Evolutionary conservation across 202 grass and related monocot genomes (phyloP), one percentile per base, ranked within the genome.

Genomic region (Setaria viridis): DNA sequence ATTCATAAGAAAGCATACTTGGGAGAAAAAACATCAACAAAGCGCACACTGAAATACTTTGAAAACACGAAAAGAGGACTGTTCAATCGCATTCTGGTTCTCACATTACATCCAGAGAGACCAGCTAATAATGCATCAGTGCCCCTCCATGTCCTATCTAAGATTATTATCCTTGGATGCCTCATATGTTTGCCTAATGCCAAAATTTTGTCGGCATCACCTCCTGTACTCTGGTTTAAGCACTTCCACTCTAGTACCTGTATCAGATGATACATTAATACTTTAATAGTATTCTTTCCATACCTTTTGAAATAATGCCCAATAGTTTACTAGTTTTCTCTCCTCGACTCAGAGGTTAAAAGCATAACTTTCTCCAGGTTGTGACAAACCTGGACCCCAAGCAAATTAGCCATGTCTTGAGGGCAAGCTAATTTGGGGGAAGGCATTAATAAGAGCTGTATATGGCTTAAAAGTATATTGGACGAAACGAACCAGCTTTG

Each of bases 111-210:
- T 82, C 42, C 34, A 81, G 21, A 70, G 66, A 58, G 37, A 29
- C 35, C 79, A 71, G 14, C 35, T 33, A 46, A 41, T 72, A 80
- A 53, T 41, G 46, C 76, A 63, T 19, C 55, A 71, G 53, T 2
- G 14, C 13, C 14, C 14, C 19, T 50, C 42, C 55, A 51, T 33
- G 43, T 85, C 47, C 41, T 56, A 59, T 32, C 64, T 62, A 79
- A 50, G 74, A 59, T 13, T 50, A 59, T 20, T 37, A 58, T 59
- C 49, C 60, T 85, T 60, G 16, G 73, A 70, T 30, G 54, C 42
- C 53, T 74, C 42, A 53, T 70, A 30, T 62, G 19, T 37, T 69
- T 42, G 1, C 13, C 55, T 85, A 80, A 53, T 85, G n/a, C 35
- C 17, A 21, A 48, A 34, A 48, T 79, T 13, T 13, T 39, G 80